phyloP scores from a whole-genome alignment of 2,329 filamentous ascomycete species.

The Ascocoryne sarcoides region DNA sequence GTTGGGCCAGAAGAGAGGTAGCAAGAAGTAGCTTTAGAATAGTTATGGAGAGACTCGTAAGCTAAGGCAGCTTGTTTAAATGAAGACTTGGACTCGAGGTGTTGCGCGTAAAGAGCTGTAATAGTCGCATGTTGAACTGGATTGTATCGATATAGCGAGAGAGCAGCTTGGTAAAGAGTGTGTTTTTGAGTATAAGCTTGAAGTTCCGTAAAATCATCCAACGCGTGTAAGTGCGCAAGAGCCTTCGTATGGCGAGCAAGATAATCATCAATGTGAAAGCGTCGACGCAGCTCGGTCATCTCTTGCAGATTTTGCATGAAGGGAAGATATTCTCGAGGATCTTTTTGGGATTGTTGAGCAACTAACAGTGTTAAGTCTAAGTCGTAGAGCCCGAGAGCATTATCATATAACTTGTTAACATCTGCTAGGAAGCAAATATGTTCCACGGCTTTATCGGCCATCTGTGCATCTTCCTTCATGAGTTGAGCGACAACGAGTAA shows the following conservation, averaged over 20 bases:
- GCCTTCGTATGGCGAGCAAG: conserved; percentile 71
- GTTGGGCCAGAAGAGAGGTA: conserved; percentile 70
- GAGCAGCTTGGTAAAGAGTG: conserved; percentile 65
- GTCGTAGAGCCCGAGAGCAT: conserved; percentile 83
- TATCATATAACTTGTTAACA: conserved; percentile 83
- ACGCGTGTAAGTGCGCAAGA: conserved; percentile 61
- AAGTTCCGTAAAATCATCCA: conserved; percentile 70
- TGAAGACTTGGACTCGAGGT: conserved; percentile 65
- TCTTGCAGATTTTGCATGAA: conserved; percentile 84
- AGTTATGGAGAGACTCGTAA: conserved; percentile 77
- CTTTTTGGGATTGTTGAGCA: conserved; percentile 91
- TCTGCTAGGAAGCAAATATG: conserved; percentile 98
- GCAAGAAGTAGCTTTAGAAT: conserved; percentile 65
- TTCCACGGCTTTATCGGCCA: conserved; percentile 83
- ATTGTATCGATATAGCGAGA: conserved; percentile 80
- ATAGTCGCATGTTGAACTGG: conserved; percentile 54
- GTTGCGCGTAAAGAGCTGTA: conserved; percentile 68
- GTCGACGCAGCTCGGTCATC: conserved; percentile 59
- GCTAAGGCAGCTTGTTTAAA: conserved; percentile 83
- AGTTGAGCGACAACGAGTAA: conserved; percentile 70
- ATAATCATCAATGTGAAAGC: conserved; percentile 84
- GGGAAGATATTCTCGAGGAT: conserved; percentile 89
- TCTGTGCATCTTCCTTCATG: conserved; percentile 53
- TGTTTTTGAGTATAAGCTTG: conserved; percentile 72
- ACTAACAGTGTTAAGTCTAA: conserved; percentile 83